Conservation (phyloP, 2,329 filamentous ascomycete genomes). For the Ophiostoma tasmaniense region DNA sequence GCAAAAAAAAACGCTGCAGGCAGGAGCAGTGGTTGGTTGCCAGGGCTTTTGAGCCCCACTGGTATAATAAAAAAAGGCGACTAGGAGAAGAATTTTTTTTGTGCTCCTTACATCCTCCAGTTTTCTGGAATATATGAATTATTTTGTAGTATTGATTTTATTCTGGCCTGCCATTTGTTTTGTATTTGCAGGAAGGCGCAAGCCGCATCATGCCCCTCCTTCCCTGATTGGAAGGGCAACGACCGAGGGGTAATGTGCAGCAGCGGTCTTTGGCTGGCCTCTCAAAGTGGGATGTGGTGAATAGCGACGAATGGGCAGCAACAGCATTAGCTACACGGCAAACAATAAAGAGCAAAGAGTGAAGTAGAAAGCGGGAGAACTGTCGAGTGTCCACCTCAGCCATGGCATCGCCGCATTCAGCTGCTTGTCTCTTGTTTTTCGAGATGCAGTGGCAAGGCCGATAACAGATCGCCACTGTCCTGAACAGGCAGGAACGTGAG, state of each 20-base stretch:
- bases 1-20: constrained; percentile 10
- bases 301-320: background rate
- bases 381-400: background rate
- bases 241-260: background rate
- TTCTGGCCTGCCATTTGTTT: background rate
- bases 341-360: background rate
- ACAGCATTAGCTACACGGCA: background rate
- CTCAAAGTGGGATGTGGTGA: background rate
- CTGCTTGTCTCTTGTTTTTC: constrained; percentile 4
- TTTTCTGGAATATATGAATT: constrained; percentile 9
- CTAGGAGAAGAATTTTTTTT: constrained; percentile 17
- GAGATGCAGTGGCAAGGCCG: constrained; percentile 9
- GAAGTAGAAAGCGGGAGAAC: background rate
- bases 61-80: constrained; percentile 18
- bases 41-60: constrained; percentile 21
- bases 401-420: constrained; percentile 7
- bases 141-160: background rate
- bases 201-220: constrained; percentile 16
- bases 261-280: background rate
- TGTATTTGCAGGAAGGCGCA: constrained; percentile 2
- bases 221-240: constrained; percentile 12
- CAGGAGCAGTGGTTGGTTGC: constrained; percentile 20
- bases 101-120: background rate
- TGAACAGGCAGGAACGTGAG: background rate
- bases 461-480: constrained; percentile 13